Evolutionary conservation across 2,329 filamentous ascomycete genomes (phyloP), one percentile per base, ranked within the genome.

Genomic region (Rhytidhysteron rufulum): DNA sequence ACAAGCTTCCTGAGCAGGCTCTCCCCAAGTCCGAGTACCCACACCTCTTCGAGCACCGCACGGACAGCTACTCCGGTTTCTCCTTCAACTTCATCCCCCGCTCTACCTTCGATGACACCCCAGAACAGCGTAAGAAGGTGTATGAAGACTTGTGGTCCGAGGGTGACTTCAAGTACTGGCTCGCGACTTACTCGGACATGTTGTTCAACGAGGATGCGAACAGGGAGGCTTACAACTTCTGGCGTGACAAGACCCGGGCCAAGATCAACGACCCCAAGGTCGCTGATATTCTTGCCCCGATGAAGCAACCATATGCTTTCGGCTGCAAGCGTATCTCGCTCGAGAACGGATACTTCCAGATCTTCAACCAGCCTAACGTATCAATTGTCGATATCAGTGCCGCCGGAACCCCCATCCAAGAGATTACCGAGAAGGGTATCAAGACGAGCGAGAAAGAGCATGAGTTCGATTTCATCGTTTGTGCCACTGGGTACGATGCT

Each of bases 51-150:
- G 55, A 55, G 10, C 60, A 63, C 24, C 72, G 77, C 2, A 68
- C 71, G 48, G 69, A 53, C 18, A 73, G 53, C 36, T 80, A 77
- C 48, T 71, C 66, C 1, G 78, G 79, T 1, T 78, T 83, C 54
- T 55, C 67, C 3, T 81, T 75, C 43, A 72, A 74, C 47, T 74
- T 69, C 50, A 48, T 60, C 7, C 69, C 77, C 49, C 70, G 70
- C 38, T 69, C 70, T 30, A 21, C 34, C n/a, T 18, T 18, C 10
- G 34, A 37, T n/a, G 34, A 54, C 19, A 44, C 43, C 0, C 41
- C 40, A 3, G 50, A 54, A 19, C 17, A 54, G n/a, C 41, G 53
- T 4, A 7, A 25, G 9, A 21, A 47, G n/a, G 31, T 31, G 2
- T 60, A 52, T 19, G 50, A 56, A 30, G 21, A 45, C 2, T 40